Conservation (phyloP, 768 basidiomycete species). For the Naganishia antarctica region DNA sequence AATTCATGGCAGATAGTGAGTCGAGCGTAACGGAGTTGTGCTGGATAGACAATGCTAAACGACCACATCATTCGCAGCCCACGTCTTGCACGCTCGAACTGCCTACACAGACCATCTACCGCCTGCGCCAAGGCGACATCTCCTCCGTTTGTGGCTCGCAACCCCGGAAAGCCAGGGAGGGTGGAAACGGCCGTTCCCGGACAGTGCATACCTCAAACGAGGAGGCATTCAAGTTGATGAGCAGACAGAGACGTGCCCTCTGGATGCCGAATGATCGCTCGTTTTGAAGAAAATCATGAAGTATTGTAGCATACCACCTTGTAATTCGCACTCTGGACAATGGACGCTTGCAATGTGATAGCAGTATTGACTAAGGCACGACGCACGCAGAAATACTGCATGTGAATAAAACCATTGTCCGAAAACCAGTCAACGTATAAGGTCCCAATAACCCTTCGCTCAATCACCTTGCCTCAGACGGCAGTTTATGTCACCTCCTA, state of each 20-base stretch:
- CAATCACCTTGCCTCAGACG: no score
- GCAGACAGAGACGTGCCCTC: slow-evolving; percentile 33
- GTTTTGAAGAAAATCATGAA: background rate
- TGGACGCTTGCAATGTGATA: no score
- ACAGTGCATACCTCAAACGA: slow-evolving; percentile 38
- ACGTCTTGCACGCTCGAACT: slow-evolving; percentile 45
- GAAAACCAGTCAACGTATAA: no score
- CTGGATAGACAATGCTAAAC: background rate
- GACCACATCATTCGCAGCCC: slow-evolving; percentile 22
- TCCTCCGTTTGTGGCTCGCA: slow-evolving; percentile 47
- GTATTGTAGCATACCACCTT: no score
- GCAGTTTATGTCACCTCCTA: no score
- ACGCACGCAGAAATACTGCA: no score
- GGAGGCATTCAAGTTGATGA: slow-evolving; percentile 47
- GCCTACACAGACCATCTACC: slow-evolving; percentile 45
- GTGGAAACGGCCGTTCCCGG: slow-evolving; percentile 43
- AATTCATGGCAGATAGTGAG: slow-evolving; percentile 43
- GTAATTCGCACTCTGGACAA: no score
- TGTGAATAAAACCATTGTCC: no score
- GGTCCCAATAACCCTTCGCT: no score
- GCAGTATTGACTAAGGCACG: no score
- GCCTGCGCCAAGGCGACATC: slow-evolving; percentile 38
- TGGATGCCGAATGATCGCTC: slow-evolving; percentile 29
- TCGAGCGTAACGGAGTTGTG: background rate
- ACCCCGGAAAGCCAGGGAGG: slow-evolving; percentile 44